Evolutionary conservation across 2,329 filamentous ascomycete species (phyloP).

Genomic region (Aureobasidium musti): DNA sequence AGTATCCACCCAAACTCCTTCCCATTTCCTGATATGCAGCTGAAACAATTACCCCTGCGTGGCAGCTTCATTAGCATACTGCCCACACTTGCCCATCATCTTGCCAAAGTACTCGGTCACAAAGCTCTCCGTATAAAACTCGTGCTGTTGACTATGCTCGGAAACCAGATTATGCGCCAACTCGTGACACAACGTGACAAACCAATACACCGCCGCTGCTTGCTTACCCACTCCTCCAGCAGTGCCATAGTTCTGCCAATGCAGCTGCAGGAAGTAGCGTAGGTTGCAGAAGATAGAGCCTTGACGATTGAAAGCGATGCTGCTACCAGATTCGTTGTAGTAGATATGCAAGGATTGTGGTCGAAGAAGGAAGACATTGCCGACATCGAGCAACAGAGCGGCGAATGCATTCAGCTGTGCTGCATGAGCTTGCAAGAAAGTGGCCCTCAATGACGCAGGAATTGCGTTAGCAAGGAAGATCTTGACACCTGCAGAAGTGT

Average conservation of each 20-base stretch:
- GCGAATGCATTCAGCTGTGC: conserved; percentile 69
- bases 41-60: background rate
- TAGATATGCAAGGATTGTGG: conserved; percentile 77
- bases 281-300: conserved; percentile 95
- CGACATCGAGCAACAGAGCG: conserved; percentile 66
- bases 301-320: conserved; percentile 88
- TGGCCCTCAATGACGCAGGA: conserved; percentile 48
- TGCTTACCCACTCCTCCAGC: conserved; percentile 53
- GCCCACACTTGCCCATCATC: conserved; percentile 60
- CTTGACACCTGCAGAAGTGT: conserved; percentile 70
- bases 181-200: conserved; percentile 93
- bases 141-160: conserved; percentile 75
- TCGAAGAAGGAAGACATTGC: conserved; percentile 70
- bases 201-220: conserved; percentile 84
- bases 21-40: background rate
- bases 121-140: conserved; percentile 82
- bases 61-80: conserved; percentile 9
- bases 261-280: conserved; percentile 79
- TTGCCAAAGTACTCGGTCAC: conserved; percentile 74
- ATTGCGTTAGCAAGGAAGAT: conserved; percentile 68
- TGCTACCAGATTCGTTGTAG: conserved; percentile 74
- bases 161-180: conserved; percentile 88
- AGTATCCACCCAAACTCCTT: background rate
- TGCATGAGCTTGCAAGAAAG: conserved; percentile 65
- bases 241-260: conserved; percentile 54